These are phyloP conservation scores for Teratosphaeriaceae sp. DNA, from an alignment of 2,329 filamentous ascomycete species.

Conservation along the genomic window DNA sequence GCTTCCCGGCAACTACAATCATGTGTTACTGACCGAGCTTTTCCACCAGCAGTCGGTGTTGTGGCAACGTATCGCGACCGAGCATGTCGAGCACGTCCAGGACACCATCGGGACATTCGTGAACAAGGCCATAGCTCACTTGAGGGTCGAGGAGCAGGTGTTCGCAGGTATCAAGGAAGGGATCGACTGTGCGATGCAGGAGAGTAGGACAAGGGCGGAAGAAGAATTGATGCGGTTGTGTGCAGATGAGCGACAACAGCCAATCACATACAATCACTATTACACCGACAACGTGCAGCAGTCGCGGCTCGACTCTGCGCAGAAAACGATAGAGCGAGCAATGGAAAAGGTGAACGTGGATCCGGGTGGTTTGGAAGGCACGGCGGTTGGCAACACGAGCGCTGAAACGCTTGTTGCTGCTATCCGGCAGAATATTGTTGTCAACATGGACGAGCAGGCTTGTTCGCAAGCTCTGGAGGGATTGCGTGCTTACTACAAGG, in stretches of 20 bases:
- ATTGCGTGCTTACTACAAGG: constrained; percentile 29
- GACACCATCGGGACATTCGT: constrained; percentile 2
- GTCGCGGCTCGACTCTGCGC: constrained; percentile 10
- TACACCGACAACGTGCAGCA: constrained; percentile 30
- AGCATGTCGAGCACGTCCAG: constrained; percentile 6
- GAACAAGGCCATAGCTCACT: not conserved
- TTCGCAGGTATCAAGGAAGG: not conserved
- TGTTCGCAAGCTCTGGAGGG: constrained; percentile 26
- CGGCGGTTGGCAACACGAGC: constrained; percentile 1
- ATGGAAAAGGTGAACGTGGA: constrained; percentile 1
- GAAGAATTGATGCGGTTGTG: constrained; percentile 5
- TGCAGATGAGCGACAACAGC: constrained; percentile 11
- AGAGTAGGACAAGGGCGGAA: not conserved
- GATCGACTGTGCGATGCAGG: not conserved
- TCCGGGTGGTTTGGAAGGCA: not conserved
- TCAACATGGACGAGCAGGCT: constrained; percentile 26
- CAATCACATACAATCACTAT: constrained; percentile 32
- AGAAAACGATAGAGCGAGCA: constrained; percentile 1
- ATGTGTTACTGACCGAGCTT: constrained; percentile 19
- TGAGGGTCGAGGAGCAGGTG: constrained; percentile 5
- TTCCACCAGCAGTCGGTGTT: constrained; percentile 24
- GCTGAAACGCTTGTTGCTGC: not conserved
- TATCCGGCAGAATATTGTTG: constrained; percentile 13
- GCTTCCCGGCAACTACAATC: constrained; percentile 27
- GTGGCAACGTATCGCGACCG: constrained; percentile 15